Evolutionary conservation across 495 filamentous ascomycete species (phyloP).

Genomic region (Xylaria grammica): DNA sequence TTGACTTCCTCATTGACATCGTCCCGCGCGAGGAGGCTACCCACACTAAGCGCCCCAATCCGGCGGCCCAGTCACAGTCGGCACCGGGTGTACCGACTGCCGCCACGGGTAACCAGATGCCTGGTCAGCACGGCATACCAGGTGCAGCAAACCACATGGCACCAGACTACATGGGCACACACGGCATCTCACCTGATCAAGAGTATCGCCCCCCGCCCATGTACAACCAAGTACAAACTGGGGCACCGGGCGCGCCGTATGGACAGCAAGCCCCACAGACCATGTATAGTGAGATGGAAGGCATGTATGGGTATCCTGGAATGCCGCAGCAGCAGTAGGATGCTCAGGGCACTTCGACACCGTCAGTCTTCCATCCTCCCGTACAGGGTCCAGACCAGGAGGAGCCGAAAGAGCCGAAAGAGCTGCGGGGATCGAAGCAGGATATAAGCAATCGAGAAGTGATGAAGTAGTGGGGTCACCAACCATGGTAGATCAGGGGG

Average conservation of each 20-base stretch:
- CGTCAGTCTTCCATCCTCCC: conserved; percentile 8
- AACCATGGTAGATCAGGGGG: background rate
- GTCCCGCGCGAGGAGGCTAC: conserved; percentile 93
- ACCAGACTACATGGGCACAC: conserved; percentile 66
- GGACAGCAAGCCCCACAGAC: conserved; percentile 67
- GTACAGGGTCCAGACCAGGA: conserved; percentile 12
- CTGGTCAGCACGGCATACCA: conserved; percentile 64
- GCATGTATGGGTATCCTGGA: conserved; percentile 82
- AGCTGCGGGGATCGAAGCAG: background rate
- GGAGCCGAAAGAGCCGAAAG: conserved; percentile 2
- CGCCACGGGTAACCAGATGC: conserved; percentile 58
- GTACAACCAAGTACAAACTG: conserved; percentile 75
- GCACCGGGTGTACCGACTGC: conserved; percentile 51
- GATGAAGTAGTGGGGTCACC: too few species aligned
- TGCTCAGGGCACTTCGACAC: conserved; percentile 18
- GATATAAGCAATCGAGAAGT: background rate
- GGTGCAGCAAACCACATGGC: conserved; percentile 69
- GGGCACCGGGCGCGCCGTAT: conserved; percentile 70
- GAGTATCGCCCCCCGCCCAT: conserved; percentile 82
- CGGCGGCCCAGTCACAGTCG: conserved; percentile 53
- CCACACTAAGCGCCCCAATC: conserved; percentile 75
- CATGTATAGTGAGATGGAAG: conserved; percentile 80
- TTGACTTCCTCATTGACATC: conserved; percentile 99
- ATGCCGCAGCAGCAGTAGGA: conserved; percentile 78
- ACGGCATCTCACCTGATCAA: conserved; percentile 70